A percentile compares a stretch with the other conserved stretches of the same genome.
Evolutionary conservation across 2,329 filamentous ascomycete genomes (phyloP).

Genomic region (Fusarium subtropicale): DNA sequence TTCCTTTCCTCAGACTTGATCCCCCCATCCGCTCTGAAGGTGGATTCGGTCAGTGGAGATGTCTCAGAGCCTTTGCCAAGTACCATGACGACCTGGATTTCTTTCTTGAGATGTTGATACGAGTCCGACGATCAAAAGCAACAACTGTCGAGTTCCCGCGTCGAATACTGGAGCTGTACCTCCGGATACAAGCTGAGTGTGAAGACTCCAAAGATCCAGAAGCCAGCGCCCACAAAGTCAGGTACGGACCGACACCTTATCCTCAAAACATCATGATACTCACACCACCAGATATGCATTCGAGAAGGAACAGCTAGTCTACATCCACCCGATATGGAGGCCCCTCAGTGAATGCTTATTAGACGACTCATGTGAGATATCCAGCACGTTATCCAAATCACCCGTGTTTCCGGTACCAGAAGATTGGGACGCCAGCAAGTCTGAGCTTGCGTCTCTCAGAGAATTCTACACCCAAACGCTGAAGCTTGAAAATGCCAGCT

Average conservation of each 20-base stretch:
- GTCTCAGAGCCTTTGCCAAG: constrained; percentile 36
- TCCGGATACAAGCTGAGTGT: constrained; percentile 41
- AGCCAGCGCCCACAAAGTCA: constrained; percentile 30
- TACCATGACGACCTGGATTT: constrained; percentile 38
- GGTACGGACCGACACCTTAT: constrained; percentile 19
- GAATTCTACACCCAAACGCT: constrained; percentile 42
- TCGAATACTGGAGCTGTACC: constrained; percentile 42
- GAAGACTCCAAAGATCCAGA: constrained; percentile 28
- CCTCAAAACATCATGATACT: constrained; percentile 1
- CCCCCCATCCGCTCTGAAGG: constrained; percentile 34
- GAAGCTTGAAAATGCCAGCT: constrained; percentile 34
- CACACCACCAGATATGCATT: constrained; percentile 24
- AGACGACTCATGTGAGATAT: constrained; percentile 39
- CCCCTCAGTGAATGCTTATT: constrained; percentile 40
- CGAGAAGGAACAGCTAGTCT: constrained; percentile 41
- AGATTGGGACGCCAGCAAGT: constrained; percentile 42
- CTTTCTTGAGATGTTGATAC: constrained; percentile 41
- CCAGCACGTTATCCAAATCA: constrained; percentile 41
- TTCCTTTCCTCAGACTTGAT: constrained; percentile 42
- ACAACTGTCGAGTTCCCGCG: constrained; percentile 38
- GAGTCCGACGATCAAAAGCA: constrained; percentile 31
- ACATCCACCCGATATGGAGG: constrained; percentile 41
- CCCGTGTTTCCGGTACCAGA: constrained; percentile 38
- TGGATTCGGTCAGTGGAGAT: constrained; percentile 36
- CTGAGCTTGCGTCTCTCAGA: constrained; percentile 37